Evolutionary conservation across 2,329 filamentous ascomycete species (phyloP).

Genomic region (Penicillium sumatraense): DNA sequence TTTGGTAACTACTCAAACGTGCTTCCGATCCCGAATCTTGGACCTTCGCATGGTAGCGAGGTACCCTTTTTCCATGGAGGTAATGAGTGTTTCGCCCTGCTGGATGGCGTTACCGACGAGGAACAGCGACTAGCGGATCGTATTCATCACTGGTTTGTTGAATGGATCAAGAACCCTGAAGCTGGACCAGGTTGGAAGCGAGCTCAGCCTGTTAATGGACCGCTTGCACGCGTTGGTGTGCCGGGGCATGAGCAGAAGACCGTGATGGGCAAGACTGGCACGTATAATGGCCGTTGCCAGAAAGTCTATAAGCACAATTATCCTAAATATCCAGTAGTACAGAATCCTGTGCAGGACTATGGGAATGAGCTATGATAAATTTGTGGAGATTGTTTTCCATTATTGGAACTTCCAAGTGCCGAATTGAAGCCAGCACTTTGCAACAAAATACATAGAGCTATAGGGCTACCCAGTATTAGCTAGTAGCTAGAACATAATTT

Average conservation of each 20-base stretch:
- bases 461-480: too few relatives aligned
- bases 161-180: slow-evolving; percentile 25
- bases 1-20: slow-evolving; percentile 28
- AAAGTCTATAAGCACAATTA: slow-evolving; percentile 22
- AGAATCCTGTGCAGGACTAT: slow-evolving; percentile 24
- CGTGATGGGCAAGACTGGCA: slow-evolving; percentile 20
- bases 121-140: slow-evolving; percentile 25
- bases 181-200: slow-evolving; percentile 24
- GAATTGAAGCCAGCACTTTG: too few relatives aligned
- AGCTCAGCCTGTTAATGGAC: slow-evolving; percentile 19
- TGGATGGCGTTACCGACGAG: slow-evolving; percentile 18
- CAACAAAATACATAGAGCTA: too few relatives aligned
- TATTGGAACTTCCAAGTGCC: too few relatives aligned
- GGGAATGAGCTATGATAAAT: too few relatives aligned
- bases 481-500: too few relatives aligned
- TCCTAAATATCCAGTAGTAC: slow-evolving; percentile 24
- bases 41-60: slow-evolving; percentile 25
- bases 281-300: slow-evolving; percentile 26
- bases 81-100: slow-evolving; percentile 25
- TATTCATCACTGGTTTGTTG: slow-evolving; percentile 28
- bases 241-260: slow-evolving; percentile 22
- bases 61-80: slow-evolving; percentile 31
- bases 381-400: too few relatives aligned
- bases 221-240: slow-evolving; percentile 24
- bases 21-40: slow-evolving; percentile 17